These are phyloP conservation scores for Salvia miltiorrhiza DNA, from an alignment of 257 asterid genomes.

Conservation along the genomic window DNA sequence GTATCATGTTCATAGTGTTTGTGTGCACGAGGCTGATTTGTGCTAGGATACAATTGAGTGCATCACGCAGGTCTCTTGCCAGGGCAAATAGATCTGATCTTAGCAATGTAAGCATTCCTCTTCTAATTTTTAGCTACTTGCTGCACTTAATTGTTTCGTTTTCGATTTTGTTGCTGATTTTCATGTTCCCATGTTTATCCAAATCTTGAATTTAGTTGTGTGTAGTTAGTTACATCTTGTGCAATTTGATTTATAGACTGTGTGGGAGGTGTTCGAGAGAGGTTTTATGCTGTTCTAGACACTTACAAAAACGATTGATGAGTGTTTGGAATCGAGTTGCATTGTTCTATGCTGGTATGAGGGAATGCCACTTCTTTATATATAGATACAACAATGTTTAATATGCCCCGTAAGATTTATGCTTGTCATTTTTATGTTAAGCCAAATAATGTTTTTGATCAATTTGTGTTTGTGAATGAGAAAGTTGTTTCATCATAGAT, in stretches of 20 bases:
- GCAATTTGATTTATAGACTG: neutral
- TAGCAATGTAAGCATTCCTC: slow-evolving; percentile 54
- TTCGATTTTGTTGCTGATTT: slow-evolving; percentile 19
- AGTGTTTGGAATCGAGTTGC: neutral
- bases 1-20: slow-evolving; percentile 77
- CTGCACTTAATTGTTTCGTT: neutral
- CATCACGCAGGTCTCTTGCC: slow-evolving; percentile 46
- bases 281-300: neutral
- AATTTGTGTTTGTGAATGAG: neutral
- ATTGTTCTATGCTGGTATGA: slow-evolving; percentile 3
- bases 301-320: neutral
- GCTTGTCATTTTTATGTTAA: neutral
- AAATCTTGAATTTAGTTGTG: slow-evolving; percentile 12
- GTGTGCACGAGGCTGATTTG: slow-evolving; percentile 85
- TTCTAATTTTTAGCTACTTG: slow-evolving; percentile 10
- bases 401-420: neutral
- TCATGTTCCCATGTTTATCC: neutral
- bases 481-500: neutral
- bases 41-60: slow-evolving; percentile 65
- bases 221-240: neutral
- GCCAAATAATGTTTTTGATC: neutral
- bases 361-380: neutral
- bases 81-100: slow-evolving; percentile 62
- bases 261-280: neutral
- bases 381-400: neutral